Evolutionary conservation across 148 eudicot genomes (phyloP).

Genomic region (Vaccinium macrocarpon): DNA sequence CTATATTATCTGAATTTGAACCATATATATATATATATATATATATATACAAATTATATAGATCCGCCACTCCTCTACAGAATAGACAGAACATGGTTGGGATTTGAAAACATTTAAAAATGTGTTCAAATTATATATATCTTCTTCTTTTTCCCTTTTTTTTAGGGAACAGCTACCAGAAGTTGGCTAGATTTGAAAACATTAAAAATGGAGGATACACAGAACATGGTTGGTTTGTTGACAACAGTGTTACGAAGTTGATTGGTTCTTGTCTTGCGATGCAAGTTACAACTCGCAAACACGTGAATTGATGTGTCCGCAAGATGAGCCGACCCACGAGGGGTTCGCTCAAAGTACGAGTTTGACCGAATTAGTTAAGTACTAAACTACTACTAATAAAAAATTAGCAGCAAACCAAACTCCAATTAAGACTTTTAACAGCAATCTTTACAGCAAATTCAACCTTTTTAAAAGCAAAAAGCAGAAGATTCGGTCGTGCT

Average conservation of each 20-base stretch:
- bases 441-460: neutral
- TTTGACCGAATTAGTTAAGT: neutral
- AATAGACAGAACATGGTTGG: no score
- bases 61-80: no score
- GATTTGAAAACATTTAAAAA: no score
- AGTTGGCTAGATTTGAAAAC: neutral
- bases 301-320: neutral
- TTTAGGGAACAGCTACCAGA: no score
- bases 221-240: neutral
- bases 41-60: no score
- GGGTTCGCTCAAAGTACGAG: conserved; percentile 4
- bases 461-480: neutral
- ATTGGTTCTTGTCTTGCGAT: neutral
- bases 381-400: neutral
- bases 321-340: neutral
- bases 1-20: no score
- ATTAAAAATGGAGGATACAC: neutral
- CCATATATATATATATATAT: no score
- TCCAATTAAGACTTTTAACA: neutral
- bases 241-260: neutral
- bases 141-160: no score
- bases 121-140: no score
- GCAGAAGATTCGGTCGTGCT: neutral
- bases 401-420: neutral
- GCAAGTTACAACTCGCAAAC: neutral